Percentiles rank a stretch among this genome's conserved stretches.
phyloP scores from a whole-genome alignment of 495 filamentous ascomycete genomes.

The Hypoxylon intermedium region DNA sequence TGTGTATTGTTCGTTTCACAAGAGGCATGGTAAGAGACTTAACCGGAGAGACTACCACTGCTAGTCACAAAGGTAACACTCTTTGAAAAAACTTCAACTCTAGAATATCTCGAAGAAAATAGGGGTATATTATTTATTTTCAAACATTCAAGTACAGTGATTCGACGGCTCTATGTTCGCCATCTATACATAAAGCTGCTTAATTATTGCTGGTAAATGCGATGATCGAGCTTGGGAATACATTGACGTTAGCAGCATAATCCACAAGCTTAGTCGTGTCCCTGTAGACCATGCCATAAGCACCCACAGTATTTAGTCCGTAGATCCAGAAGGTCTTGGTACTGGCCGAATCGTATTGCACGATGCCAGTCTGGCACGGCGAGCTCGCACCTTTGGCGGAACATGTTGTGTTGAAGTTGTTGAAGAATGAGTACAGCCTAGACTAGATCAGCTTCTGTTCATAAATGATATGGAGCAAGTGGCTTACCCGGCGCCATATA shows the following conservation, averaged over 20 bases:
- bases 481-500: slow-evolving; percentile 69
- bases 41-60: too few relatives aligned
- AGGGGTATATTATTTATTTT: too few relatives aligned
- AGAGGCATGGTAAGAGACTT: too few relatives aligned
- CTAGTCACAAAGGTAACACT: too few relatives aligned
- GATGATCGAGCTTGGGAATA: slow-evolving; percentile 62
- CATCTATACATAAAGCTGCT: slow-evolving; percentile 1
- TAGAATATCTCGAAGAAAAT: too few relatives aligned
- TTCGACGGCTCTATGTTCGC: not conserved
- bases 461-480: slow-evolving; percentile 20
- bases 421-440: slow-evolving; percentile 63
- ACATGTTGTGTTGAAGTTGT: slow-evolving; percentile 55
- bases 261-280: slow-evolving; percentile 59
- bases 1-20: too few relatives aligned
- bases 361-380: slow-evolving; percentile 68
- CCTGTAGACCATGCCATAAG: slow-evolving; percentile 51
- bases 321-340: slow-evolving; percentile 51
- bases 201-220: slow-evolving; percentile 46
- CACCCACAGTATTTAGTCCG: slow-evolving; percentile 61
- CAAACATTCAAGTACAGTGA: too few relatives aligned
- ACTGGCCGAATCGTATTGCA: slow-evolving; percentile 59
- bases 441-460: slow-evolving; percentile 44
- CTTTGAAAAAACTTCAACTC: too few relatives aligned
- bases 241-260: slow-evolving; percentile 62
- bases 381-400: slow-evolving; percentile 52